These are phyloP conservation scores for Circinella umbellata DNA, from an alignment of 371 early-diverging fungal genomes.

Conservation along the genomic window DNA sequence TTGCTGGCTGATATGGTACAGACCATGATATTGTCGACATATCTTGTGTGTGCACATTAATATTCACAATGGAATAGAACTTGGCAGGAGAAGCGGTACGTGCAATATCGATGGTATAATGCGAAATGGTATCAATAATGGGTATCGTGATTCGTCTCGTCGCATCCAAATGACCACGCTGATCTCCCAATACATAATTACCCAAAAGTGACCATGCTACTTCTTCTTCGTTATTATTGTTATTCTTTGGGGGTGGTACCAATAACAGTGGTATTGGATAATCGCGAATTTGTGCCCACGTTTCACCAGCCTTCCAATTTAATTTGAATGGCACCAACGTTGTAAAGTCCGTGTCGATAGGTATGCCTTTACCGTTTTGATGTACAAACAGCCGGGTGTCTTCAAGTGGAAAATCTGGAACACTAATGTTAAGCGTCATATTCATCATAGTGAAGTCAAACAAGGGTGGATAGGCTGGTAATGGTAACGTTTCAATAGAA, in stretches of 20 bases:
- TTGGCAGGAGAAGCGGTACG: constrained; percentile 68
- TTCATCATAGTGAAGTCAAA: constrained; percentile 44
- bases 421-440: constrained; percentile 33
- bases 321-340: constrained; percentile 64
- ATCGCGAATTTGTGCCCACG: constrained; percentile 61
- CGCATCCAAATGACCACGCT: constrained; percentile 38
- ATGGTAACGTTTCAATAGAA: constrained; percentile 26
- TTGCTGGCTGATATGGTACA: constrained; percentile 64
- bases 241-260: constrained; percentile 42
- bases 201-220: constrained; percentile 45
- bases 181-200: constrained; percentile 51
- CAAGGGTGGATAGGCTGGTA: constrained; percentile 47
- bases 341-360: constrained; percentile 55
- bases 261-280: constrained; percentile 59
- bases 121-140: constrained; percentile 14
- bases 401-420: constrained; percentile 52
- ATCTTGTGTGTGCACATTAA: constrained; percentile 46
- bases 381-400: constrained; percentile 64
- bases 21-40: constrained; percentile 60
- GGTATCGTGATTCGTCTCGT: constrained; percentile 35
- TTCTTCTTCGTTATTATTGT: background rate
- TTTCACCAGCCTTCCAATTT: constrained; percentile 42
- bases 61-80: constrained; percentile 61
- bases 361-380: constrained; percentile 62
- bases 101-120: constrained; percentile 45